phyloP scores from a whole-genome alignment of 2,329 filamentous ascomycete genomes.

The Ascosphaera apis region DNA sequence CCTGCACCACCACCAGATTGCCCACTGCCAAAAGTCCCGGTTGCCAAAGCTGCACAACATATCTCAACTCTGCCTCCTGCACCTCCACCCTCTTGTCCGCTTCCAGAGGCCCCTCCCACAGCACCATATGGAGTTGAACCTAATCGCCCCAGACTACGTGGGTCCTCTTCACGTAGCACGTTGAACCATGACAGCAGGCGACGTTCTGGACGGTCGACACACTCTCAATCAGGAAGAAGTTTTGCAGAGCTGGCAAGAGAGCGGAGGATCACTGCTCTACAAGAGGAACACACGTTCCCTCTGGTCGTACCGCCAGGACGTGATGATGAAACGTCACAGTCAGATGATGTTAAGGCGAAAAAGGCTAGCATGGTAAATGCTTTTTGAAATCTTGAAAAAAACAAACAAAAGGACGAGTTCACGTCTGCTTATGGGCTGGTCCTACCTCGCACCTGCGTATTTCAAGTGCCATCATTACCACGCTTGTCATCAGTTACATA shows the following conservation, averaged over 20 bases:
- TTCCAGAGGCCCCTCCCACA: not conserved
- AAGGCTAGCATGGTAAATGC: slow-evolving; percentile 4
- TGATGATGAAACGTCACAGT: not conserved
- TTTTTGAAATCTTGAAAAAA: not conserved
- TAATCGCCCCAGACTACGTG: not conserved
- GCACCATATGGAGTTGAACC: not conserved
- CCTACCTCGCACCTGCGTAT: no score
- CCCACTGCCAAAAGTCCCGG: slow-evolving; percentile 10
- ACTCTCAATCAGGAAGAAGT: not conserved
- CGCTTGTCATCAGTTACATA: no score
- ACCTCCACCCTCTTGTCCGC: not conserved
- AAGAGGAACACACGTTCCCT: not conserved
- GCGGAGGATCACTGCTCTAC: not conserved
- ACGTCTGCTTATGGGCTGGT: no score
- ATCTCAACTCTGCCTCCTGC: slow-evolving; percentile 1
- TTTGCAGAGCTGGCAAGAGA: not conserved
- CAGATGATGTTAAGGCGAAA: slow-evolving; percentile 1
- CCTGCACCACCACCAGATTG: slow-evolving; percentile 10
- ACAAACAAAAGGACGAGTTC: no score
- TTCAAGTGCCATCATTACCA: no score
- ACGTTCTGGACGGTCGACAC: not conserved
- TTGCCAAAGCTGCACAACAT: not conserved
- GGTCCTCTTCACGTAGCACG: not conserved
- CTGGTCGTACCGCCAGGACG: not conserved
- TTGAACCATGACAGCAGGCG: not conserved